Conservation (phyloP, 306 rosid genomes). For the Inga oerstediana region DNA sequence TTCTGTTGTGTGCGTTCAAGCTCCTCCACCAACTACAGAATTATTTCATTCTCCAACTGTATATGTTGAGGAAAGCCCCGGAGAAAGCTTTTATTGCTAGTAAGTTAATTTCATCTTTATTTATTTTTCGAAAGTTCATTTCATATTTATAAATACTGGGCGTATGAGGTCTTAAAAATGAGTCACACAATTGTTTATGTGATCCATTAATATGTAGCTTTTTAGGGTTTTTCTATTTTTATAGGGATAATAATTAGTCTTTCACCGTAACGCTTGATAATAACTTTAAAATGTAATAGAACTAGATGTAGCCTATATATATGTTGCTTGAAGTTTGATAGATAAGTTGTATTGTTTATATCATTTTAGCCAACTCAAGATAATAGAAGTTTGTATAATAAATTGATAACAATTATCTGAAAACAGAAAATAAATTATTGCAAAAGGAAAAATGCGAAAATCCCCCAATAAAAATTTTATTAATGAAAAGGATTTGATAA, state of each 20-base stretch:
- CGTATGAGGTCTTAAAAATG: not conserved
- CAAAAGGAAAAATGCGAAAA: no score
- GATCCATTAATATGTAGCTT: no score
- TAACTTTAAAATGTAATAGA: not conserved
- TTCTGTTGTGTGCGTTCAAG: not conserved
- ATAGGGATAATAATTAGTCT: not conserved
- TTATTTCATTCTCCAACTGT: not conserved
- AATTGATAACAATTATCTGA: no score
- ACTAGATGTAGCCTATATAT: not conserved
- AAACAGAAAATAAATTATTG: no score
- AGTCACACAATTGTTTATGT: not conserved
- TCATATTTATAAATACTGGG: no score
- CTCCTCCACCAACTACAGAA: not conserved
- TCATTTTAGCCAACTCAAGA: not conserved
- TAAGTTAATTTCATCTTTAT: not conserved
- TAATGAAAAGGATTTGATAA: no score
- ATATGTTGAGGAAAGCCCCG: not conserved
- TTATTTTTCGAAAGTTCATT: not conserved
- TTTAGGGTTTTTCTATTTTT: no score
- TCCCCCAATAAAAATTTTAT: no score
- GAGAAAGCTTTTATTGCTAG: not conserved
- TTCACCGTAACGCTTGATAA: not conserved
- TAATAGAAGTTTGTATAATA: not conserved
- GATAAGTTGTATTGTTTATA: not conserved
- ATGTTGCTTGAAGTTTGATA: not conserved